Evolutionary conservation across 2,329 filamentous ascomycete genomes (phyloP), one percentile per base, ranked within the genome.

Genomic region (Talaromyces sp.): DNA sequence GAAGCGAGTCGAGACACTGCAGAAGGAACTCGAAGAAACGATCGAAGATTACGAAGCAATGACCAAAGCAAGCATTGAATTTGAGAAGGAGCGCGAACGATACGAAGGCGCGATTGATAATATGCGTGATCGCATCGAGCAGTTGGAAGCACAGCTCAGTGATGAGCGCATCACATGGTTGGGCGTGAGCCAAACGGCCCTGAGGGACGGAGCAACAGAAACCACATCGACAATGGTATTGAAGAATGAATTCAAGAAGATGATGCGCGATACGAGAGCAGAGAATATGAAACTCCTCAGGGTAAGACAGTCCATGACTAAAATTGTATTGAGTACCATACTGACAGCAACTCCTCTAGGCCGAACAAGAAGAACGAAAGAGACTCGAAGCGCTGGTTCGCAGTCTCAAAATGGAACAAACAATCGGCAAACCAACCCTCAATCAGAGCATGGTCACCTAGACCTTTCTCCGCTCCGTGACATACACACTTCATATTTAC

Each of bases 171-270:
- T 91, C 69, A 83, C 84, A 67, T 87, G 84, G 84, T 78, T 92
- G 70, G 89, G 89, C 6, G 79, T 85, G 37, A 85, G 82, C 73
- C 85, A 83, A 70, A 80, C 80, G 10, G 76, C 77, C 5, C 68
- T 74, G 60, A 73, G 74, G 65, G 70, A 78, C 68, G 72, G 75
- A 59, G 73, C 79, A 63, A 72, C 76, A 15, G 87, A 89, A 68
- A 85, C 82, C 10, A 91, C 87, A 3, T 90, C 87, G 70, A 89
- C 87, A 27, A 86, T 86, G 77, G 87, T 91, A 47, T 73, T 92
- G 72, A 87, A 88, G 76, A 88, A 88, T 68, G 89, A 92, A 74
- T 92, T 92, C 74, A 90, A 90, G 81, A 91, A 89, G 80, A 91
- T 91, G 89, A 91, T 91, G 89, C 84, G 88, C 68, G 89, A 91